Evolutionary conservation across 805 yeast genomes (phyloP).

Genomic region (Ogataea pignaliae): DNA sequence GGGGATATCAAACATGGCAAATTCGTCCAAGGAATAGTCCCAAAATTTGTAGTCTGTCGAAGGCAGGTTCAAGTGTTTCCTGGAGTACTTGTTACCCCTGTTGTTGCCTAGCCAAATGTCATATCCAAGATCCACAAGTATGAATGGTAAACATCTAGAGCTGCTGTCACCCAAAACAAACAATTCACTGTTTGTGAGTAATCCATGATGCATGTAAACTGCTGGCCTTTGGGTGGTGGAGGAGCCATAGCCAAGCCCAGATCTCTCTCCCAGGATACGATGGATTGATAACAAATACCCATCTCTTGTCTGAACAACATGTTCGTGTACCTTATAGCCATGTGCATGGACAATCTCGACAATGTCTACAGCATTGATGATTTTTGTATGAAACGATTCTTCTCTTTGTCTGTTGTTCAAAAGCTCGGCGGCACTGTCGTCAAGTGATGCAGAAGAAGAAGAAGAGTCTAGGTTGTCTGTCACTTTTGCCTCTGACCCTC

Average conservation of each 20-base stretch:
- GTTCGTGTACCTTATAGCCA: constrained; percentile 73
- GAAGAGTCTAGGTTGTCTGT: too few relatives aligned
- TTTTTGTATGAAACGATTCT: constrained; percentile 7
- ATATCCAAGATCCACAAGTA: constrained; percentile 72
- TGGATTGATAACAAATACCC: constrained; percentile 77
- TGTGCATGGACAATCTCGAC: constrained; percentile 31
- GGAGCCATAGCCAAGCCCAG: too few relatives aligned
- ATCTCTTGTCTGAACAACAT: constrained; percentile 72
- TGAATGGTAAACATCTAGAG: constrained; percentile 58
- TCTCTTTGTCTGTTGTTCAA: too few relatives aligned
- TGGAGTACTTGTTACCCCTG: constrained; percentile 86
- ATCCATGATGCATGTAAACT: constrained; percentile 85
- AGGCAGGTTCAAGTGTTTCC: constrained; percentile 55
- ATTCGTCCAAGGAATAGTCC: constrained; percentile 89
- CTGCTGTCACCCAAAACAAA: constrained; percentile 41
- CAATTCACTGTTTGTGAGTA: constrained; percentile 79
- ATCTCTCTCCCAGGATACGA: constrained; percentile 40
- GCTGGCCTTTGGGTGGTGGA: constrained; percentile 29
- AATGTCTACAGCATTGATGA: constrained; percentile 26
- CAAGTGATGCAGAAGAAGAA: too few relatives aligned
- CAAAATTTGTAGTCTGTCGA: constrained; percentile 55
- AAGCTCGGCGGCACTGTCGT: too few relatives aligned
- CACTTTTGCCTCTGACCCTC: too few relatives aligned
- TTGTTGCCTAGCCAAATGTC: constrained; percentile 96
- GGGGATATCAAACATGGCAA: constrained; percentile 88